These are phyloP conservation scores for Kalaharituber pfeilii DNA, from an alignment of 2,329 filamentous ascomycete species.

Conservation along the genomic window DNA sequence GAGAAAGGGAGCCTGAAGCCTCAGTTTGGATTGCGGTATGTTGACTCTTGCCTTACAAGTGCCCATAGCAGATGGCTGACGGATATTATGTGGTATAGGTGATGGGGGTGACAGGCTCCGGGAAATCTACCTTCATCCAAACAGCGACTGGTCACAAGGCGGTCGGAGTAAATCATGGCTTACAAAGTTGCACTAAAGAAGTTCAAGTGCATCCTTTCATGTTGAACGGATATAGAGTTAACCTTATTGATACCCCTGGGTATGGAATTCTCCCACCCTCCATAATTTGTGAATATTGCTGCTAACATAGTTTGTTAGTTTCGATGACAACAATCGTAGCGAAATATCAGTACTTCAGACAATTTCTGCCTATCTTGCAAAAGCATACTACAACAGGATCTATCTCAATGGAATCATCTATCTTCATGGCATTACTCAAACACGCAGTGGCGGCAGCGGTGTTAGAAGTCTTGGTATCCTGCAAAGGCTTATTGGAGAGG, in stretches of 20 bases:
- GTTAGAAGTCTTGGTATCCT: neutral
- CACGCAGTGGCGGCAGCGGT: neutral
- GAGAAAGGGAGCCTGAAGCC: neutral
- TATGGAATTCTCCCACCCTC: neutral
- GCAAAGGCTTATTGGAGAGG: neutral
- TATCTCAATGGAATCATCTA: neutral
- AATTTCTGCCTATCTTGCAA: neutral
- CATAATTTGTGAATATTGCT: neutral
- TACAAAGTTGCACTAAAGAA: neutral
- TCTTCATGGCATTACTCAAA: neutral
- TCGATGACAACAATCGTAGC: neutral
- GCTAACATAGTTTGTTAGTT: neutral
- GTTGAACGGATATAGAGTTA: neutral
- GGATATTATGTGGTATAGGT: no score
- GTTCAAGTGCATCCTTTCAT: neutral
- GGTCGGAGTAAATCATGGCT: neutral
- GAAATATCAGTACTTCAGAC: neutral
- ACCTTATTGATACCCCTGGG: neutral
- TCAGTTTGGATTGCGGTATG: neutral
- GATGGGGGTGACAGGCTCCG: neutral
- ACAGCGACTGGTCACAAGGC: neutral
- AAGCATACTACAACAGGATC: neutral
- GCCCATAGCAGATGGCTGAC: no score
- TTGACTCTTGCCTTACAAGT: no score
- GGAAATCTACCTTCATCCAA: conserved; percentile 1